A percentile compares a stretch with the other conserved stretches of the same genome.
Evolutionary conservation across 768 basidiomycete genomes (phyloP).

Genomic region (Podaxis mareebaensis): DNA sequence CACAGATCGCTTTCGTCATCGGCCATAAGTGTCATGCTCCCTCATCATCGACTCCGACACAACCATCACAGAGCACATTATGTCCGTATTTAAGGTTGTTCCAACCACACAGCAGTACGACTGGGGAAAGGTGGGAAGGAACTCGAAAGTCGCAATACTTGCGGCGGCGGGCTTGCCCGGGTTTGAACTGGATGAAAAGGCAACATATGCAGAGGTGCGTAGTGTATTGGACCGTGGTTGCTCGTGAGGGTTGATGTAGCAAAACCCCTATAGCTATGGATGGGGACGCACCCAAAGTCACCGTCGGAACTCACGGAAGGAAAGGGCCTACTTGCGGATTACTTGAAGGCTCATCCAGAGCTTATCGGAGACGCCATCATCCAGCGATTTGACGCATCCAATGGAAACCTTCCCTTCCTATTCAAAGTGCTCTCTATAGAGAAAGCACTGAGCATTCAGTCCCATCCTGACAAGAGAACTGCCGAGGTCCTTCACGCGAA

Average conservation of each 20-base stretch:
- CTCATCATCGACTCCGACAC: background rate
- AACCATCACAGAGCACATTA: background rate
- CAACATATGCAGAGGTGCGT: slow-evolving; percentile 91
- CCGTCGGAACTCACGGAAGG: slow-evolving; percentile 42
- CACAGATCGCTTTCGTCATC: background rate
- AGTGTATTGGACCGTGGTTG: background rate
- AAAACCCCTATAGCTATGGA: slow-evolving; percentile 75
- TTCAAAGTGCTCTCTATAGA: slow-evolving; percentile 91
- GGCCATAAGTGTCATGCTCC: background rate
- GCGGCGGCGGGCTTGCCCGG: slow-evolving; percentile 64
- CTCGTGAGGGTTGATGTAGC: slow-evolving; percentile 7
- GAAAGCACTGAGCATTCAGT: slow-evolving; percentile 89
- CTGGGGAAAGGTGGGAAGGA: slow-evolving; percentile 87
- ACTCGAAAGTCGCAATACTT: slow-evolving; percentile 87
- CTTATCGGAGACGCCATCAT: slow-evolving; percentile 67
- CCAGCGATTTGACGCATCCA: slow-evolving; percentile 49
- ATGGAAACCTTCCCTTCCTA: slow-evolving; percentile 83
- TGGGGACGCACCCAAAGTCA: slow-evolving; percentile 90
- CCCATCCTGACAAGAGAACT: slow-evolving; percentile 85
- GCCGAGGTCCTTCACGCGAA: slow-evolving; percentile 68
- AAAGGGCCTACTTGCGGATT: slow-evolving; percentile 47
- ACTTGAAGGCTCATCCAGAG: slow-evolving; percentile 65
- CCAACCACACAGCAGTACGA: slow-evolving; percentile 91
- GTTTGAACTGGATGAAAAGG: slow-evolving; percentile 66
- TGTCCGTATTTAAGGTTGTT: slow-evolving; percentile 69